Evolutionary conservation across 345 rosid species (phyloP), one percentile per base, ranked within the genome.

Genomic region (Trapa bicornis): DNA sequence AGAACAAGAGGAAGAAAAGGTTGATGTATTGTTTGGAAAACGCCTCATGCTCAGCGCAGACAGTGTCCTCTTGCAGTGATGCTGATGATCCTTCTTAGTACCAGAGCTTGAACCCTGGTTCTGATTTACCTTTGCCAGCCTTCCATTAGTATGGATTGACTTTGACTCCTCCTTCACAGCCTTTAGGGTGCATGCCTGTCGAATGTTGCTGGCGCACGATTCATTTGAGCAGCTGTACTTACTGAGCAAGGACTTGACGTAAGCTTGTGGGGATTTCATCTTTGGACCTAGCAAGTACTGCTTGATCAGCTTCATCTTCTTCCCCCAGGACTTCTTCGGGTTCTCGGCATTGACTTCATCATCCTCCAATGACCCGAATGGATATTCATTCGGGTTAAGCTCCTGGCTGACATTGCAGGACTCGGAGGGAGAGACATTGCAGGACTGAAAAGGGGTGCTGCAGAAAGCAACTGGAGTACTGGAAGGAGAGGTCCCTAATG

Each of bases 371-470:
- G 76, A 82, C n/a, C 78, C 80, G 0, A 72, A 66, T 33, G 85
- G 81, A 67, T 79, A 88, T 69, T 78, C 97, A 54, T 81, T 77
- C 3, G 83, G 86, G 74, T 83, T 86, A 61, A 94, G 81, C 78
- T 88, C 99, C 64, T 78, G 62, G 68, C 98, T 88, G 64, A 79
- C 92, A 12, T 71, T 81, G 61, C 89, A 85, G 15, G 96, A 92
- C 57, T 82, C 88, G 14, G 71, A 68, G 37, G 98, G 96, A 2
- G 98, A 89, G 68, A 80, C 80, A 33, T 83, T 83, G 80, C 93
- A 89, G 67, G 96, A 93, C 73, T 89, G 90, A 64, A 84, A 93
- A 6, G 97, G 97, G 12, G 97, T 93, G 70, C 83, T 81, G 15
- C 35, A 39, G 78, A 32, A 37, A 12, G n/a, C 52, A 14, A 64